Percentiles rank a stretch among this genome's conserved stretches.
phyloP scores from a whole-genome alignment of 2,329 filamentous ascomycete genomes.

The Colletotrichum tanaceti region DNA sequence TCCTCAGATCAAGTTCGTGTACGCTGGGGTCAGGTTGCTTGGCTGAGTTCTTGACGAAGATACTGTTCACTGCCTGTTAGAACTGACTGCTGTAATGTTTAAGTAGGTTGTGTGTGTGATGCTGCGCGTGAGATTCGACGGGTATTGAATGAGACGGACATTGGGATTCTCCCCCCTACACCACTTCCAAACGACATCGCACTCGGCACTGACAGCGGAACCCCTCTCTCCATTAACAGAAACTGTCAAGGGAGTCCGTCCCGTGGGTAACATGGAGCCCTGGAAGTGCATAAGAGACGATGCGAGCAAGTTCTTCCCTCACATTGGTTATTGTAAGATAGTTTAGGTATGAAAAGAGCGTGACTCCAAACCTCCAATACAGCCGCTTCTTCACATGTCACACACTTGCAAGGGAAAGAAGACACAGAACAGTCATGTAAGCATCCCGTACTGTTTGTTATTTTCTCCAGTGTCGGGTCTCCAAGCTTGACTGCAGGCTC shows the following conservation, averaged over 20 bases:
- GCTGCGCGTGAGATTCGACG: background rate
- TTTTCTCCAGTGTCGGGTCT: background rate
- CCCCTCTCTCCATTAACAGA: no score
- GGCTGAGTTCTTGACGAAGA: background rate
- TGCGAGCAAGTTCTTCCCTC: no score
- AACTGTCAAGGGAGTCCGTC: no score
- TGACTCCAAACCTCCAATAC: background rate
- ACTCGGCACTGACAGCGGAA: no score
- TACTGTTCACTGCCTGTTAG: no score
- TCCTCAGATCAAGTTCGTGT: background rate
- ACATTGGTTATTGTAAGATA: background rate
- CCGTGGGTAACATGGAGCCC: no score
- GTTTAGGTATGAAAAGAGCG: background rate
- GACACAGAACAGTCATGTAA: background rate
- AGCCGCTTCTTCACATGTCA: background rate
- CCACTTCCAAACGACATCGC: background rate
- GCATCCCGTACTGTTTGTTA: background rate
- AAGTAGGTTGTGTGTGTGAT: background rate
- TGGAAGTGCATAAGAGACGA: no score
- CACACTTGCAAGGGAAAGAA: no score
- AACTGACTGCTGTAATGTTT: background rate
- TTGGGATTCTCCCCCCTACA: background rate
- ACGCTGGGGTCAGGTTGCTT: no score
- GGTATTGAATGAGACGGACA: background rate
- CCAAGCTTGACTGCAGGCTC: background rate